Base-by-base conservation (phyloP, 768 basidiomycete species). In the Floccularia luteovirens region DNA sequence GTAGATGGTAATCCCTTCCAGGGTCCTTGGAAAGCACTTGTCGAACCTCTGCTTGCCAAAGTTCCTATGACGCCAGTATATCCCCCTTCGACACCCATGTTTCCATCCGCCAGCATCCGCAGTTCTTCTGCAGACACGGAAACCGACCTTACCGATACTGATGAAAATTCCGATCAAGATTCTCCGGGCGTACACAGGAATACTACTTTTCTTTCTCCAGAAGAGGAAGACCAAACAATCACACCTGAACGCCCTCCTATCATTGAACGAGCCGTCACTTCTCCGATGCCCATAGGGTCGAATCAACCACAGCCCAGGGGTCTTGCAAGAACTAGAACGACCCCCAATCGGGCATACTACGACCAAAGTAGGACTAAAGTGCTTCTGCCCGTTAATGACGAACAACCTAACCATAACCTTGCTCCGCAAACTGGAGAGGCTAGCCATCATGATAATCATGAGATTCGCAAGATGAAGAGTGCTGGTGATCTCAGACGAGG, bases 1-100 rank as follows among this genome's bases (percentile, higher is more conserved):
- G 78, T 99, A n/a, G 94, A 98, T 47, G 85, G 82, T 13, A 99
- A 99, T 57, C 91, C 93, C 5, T 97, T 99, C 62, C 87, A 89
- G 50, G 88, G 87, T 5, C 88, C 90, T 1, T 96, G 92, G 90
- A 80, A 83, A 54, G 81, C 87, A 23, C 69, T 99, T 39, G 80
- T 96, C 19, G 86, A 85, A 42, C 90, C 92, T 0, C 67, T 97
- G 35, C 67, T 92, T 6, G 70, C 79, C 38, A 79, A 79, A 53
- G 57, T 64, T 17, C 75, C 79, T 19, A 60, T 70, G 52, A 73
- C 75, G 1, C 81, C 81, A 17, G 58, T 69, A 23, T 82, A 78
- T 60, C 79, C 81, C 28, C 77, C 75, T 11, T 79, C 78, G 14
- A 80, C 79, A 2, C 82, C 81, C 21, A 68, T 71, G 30, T 67